Evolutionary conservation across 192 early-diverging fungal species (phyloP).

Genomic region (Coemansia sp.): DNA sequence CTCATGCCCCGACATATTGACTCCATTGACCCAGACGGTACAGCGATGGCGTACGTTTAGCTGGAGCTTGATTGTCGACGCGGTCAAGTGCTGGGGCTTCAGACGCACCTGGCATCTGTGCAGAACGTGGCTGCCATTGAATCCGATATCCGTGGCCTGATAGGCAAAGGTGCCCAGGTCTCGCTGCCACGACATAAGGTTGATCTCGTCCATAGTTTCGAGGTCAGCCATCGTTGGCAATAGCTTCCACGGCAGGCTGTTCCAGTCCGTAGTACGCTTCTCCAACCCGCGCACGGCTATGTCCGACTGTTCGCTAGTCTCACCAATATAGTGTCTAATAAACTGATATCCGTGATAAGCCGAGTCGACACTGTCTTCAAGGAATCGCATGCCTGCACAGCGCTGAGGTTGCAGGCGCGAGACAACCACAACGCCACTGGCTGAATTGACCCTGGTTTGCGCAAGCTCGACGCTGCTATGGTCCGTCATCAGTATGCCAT

Average conservation of each 20-base stretch:
- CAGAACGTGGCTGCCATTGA: slow-evolving; percentile 63
- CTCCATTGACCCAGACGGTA: slow-evolving; percentile 69
- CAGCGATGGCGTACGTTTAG: slow-evolving; percentile 74
- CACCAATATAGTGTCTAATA: slow-evolving; percentile 20
- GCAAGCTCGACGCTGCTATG: slow-evolving; percentile 13
- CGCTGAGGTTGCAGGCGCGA: slow-evolving; percentile 18
- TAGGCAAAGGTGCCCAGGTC: slow-evolving; percentile 50
- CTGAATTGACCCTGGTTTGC: not conserved
- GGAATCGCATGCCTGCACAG: not conserved
- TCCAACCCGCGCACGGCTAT: slow-evolving; percentile 25
- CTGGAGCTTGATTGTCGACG: slow-evolving; percentile 50
- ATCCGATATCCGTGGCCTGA: slow-evolving; percentile 61
- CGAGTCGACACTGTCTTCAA: not conserved
- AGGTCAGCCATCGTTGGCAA: slow-evolving; percentile 48
- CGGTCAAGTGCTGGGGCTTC: slow-evolving; percentile 27
- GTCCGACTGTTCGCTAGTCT: not conserved
- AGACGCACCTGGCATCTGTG: slow-evolving; percentile 60
- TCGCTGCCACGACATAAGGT: slow-evolving; percentile 49
- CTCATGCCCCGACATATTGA: slow-evolving; percentile 76
- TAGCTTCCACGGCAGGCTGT: slow-evolving; percentile 51
- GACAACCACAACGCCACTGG: slow-evolving; percentile 10
- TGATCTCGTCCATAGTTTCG: slow-evolving; percentile 55
- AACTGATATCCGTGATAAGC: slow-evolving; percentile 13
- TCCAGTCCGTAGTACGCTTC: slow-evolving; percentile 44
- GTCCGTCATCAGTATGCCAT: slow-evolving; percentile 17